Evolutionary conservation across 495 filamentous ascomycete genomes (phyloP).

Genomic region (Lentithecium fluviatile): DNA sequence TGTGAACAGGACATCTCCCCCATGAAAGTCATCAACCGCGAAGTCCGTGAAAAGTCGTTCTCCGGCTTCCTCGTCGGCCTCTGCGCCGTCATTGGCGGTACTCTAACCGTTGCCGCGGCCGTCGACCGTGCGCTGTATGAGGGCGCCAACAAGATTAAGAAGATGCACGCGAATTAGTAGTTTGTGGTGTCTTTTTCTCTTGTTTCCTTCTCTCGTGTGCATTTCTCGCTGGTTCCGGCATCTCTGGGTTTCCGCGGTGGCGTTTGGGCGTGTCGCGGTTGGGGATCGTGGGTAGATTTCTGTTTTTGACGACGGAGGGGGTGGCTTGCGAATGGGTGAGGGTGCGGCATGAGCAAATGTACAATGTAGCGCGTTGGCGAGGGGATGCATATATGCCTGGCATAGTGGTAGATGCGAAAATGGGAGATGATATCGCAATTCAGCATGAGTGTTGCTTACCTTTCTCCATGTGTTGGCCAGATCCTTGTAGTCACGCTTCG

Average conservation of each 20-base stretch:
- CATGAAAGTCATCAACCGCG: slow-evolving; percentile 99
- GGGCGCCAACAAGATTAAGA: slow-evolving; percentile 77
- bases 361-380: no score
- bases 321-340: no score
- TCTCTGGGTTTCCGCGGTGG: background rate
- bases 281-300: background rate
- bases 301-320: no score
- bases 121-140: slow-evolving; percentile 91
- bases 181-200: background rate
- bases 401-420: no score
- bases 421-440: no score
- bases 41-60: slow-evolving; percentile 83
- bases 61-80: slow-evolving; percentile 88
- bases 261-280: background rate
- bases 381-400: no score
- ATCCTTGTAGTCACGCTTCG: no score
- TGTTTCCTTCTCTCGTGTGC: background rate
- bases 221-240: background rate
- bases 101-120: slow-evolving; percentile 91
- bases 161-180: slow-evolving; percentile 59
- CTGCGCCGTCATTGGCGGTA: slow-evolving; percentile 92
- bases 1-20: slow-evolving; percentile 82
- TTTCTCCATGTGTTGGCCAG: no score
- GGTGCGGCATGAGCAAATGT: no score
- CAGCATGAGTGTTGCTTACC: no score